phyloP scores from a whole-genome alignment of 768 basidiomycete genomes.

The Chiua virens region DNA sequence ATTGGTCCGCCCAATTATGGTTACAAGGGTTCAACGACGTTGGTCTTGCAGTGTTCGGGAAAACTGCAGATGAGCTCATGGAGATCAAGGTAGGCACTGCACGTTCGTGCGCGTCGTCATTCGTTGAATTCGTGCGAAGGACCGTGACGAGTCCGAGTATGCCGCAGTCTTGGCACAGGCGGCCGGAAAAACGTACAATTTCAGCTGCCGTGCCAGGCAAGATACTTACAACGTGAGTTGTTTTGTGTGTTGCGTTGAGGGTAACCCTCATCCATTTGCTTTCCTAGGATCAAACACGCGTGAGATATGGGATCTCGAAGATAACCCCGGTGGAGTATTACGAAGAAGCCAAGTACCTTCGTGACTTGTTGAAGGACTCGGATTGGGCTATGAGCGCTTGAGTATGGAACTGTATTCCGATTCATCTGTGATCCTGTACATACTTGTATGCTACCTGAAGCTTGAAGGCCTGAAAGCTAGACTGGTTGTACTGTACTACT shows the following conservation, averaged over 20 bases:
- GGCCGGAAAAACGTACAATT: constrained; percentile 71
- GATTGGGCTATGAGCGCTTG: constrained; percentile 58
- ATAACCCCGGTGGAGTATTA: constrained; percentile 67
- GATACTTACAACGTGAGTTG: constrained; percentile 78
- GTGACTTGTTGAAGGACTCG: constrained; percentile 54
- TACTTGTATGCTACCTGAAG: constrained; percentile 6
- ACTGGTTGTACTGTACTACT: neutral
- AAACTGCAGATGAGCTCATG: constrained; percentile 74
- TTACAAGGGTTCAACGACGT: constrained; percentile 94
- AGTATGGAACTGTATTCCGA: neutral
- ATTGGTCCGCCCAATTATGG: constrained; percentile 89
- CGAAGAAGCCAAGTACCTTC: constrained; percentile 60
- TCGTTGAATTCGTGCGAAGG: constrained; percentile 36
- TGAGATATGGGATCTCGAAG: constrained; percentile 78
- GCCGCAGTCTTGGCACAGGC: constrained; percentile 61
- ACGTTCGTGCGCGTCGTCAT: neutral
- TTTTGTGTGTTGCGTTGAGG: neutral
- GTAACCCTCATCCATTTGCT: neutral
- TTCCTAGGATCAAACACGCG: constrained; percentile 71
- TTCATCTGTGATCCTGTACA: constrained; percentile 1
- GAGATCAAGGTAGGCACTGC: constrained; percentile 56
- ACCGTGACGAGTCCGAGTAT: constrained; percentile 58
- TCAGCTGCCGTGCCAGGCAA: constrained; percentile 82
- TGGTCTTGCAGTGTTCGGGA: constrained; percentile 73
- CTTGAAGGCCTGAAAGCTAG: neutral